Conservation (phyloP, 805 yeast species). For the Saccharomycopsis oosterbeekiorum region DNA sequence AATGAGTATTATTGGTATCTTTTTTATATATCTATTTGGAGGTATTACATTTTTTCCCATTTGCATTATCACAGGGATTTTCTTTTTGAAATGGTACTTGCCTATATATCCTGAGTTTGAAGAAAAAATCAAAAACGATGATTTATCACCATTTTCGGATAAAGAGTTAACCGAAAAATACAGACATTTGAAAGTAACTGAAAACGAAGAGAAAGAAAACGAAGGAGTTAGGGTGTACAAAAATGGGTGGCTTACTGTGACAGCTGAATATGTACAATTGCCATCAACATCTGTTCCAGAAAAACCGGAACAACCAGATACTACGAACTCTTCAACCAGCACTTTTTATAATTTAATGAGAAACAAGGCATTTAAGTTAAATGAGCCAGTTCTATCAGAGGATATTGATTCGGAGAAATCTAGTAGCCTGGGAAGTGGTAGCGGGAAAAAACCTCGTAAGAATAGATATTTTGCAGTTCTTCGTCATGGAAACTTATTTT, state of each 20-base stretch:
- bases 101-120: conserved; percentile 26
- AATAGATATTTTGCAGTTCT: conserved; percentile 61
- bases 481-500: conserved; percentile 79
- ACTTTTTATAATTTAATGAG: conserved; percentile 50
- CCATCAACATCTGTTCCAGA: conserved; percentile 14
- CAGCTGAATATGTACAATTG: conserved; percentile 59
- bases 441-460: conserved; percentile 33
- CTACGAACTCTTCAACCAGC: conserved; percentile 46
- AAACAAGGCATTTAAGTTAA: conserved; percentile 19
- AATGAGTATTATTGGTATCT: conserved; percentile 18
- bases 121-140: conserved; percentile 18
- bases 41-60: conserved; percentile 76
- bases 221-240: conserved; percentile 55
- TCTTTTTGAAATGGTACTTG: conserved; percentile 27
- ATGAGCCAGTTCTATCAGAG: background rate
- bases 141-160: conserved; percentile 17
- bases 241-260: conserved; percentile 79
- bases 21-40: conserved; percentile 55
- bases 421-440: conserved; percentile 10
- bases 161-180: conserved; percentile 23
- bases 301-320: conserved; percentile 21
- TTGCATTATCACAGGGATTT: conserved; percentile 31
- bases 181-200: conserved; percentile 45
- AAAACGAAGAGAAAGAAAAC: conserved; percentile 48
- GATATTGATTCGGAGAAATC: conserved; percentile 12